Base-by-base conservation (phyloP, 2,329 filamentous ascomycete genomes). In the Chaetothyriales sp. region DNA sequence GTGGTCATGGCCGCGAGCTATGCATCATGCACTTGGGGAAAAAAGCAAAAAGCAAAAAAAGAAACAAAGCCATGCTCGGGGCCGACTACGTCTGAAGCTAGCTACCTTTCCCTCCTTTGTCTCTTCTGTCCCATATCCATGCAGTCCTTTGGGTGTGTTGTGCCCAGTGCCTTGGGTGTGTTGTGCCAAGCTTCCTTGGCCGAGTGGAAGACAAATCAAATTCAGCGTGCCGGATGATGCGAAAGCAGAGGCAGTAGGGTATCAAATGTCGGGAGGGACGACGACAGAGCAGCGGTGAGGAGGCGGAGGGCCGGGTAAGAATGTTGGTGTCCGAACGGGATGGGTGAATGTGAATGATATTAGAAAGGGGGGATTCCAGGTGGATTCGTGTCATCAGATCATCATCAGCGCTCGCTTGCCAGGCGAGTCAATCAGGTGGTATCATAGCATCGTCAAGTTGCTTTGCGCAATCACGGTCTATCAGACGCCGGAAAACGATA, bases 391-490 rank as follows among this genome's bases (percentile, higher is more conserved):
- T 58, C 56, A 52, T 58, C 56, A 58, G 53, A 40, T 59, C 57
- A 40, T 59, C 57, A 51, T 59, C 54, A 59, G 56, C 57, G 10
- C 46, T 59, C 57, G 57, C 57, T 44, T 51, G 46, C 57, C 55
- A 44, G 49, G 57, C 55, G 57, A 57, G 57, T 55, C 43, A 50
- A 50, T 49, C 49, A 53, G 46, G 43, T 54, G 57, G 57, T 59
- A 59, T 59, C 57, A 59, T 59, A 59, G 57, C 57, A 57, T 57
- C 57, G 48, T 59, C 57, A 57, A 43, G 53, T 57, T 55, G 57
- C 57, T 59, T 57, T 57, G 57, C 57, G 57, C 57, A 59, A 59
- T 51, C 54, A 54, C 57, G 51, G 48, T 59, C 57, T 59, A 59
- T 56, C 54, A 40, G 57, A 59, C 57, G 57, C 57, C 57, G 54